Evolutionary conservation across 1,284 basidiomycete genomes (phyloP).

Genomic region (Pseudozyma pruni): DNA sequence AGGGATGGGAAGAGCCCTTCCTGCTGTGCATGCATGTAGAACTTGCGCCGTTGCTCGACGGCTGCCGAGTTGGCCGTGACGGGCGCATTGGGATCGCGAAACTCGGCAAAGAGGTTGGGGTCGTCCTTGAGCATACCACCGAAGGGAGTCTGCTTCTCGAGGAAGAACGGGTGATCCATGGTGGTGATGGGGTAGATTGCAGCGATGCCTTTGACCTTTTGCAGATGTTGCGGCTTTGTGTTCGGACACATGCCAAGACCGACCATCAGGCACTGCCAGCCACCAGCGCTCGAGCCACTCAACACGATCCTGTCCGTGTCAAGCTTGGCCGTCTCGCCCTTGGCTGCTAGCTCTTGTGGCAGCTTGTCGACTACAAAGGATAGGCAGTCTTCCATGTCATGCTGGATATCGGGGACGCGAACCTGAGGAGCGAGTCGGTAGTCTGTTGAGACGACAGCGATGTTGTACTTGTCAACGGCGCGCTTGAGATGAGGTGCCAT

Average conservation of each 20-base stretch:
- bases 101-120: slow-evolving; percentile 28
- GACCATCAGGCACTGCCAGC: slow-evolving; percentile 49
- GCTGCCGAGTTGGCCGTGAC: slow-evolving; percentile 34
- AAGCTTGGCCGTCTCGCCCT: slow-evolving; percentile 23
- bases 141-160: slow-evolving; percentile 41
- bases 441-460: slow-evolving; percentile 49
- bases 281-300: slow-evolving; percentile 48
- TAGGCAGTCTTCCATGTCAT: slow-evolving; percentile 46
- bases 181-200: slow-evolving; percentile 53
- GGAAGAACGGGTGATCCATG: slow-evolving; percentile 50
- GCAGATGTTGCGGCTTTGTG: slow-evolving; percentile 18
- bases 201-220: slow-evolving; percentile 36
- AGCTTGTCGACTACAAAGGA: slow-evolving; percentile 36
- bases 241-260: slow-evolving; percentile 47
- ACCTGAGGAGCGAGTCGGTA: slow-evolving; percentile 52
- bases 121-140: slow-evolving; percentile 30
- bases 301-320: slow-evolving; percentile 38
- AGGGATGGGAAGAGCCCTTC: slow-evolving; percentile 47
- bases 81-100: slow-evolving; percentile 31
- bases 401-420: slow-evolving; percentile 40
- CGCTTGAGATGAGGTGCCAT: slow-evolving; percentile 46
- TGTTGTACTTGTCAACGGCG: slow-evolving; percentile 42
- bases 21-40: slow-evolving; percentile 55
- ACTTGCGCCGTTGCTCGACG: slow-evolving; percentile 29
- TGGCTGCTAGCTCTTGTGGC: slow-evolving; percentile 19